These are phyloP conservation scores for Kodamaea neixiangensis DNA, from an alignment of 805 yeast genomes.

Conservation along the genomic window DNA sequence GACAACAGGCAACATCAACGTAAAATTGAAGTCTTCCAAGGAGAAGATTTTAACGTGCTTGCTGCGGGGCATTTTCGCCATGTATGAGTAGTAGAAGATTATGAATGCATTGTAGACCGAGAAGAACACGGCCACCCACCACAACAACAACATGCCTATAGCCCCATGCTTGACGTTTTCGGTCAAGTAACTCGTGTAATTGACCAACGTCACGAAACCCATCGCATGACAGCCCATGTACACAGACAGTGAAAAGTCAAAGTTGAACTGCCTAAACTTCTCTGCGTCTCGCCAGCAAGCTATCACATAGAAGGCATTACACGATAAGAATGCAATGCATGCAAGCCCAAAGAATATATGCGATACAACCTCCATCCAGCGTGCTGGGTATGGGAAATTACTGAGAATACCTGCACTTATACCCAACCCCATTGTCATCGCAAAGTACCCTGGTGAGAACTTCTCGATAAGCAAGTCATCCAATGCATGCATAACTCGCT, in stretches of 20 bases:
- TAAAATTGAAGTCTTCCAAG: conserved; percentile 48
- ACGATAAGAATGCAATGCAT: conserved; percentile 47
- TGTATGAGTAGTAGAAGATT: conserved; percentile 51
- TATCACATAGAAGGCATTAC: conserved; percentile 44
- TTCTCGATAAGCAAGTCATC: conserved; percentile 20
- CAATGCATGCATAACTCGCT: background rate
- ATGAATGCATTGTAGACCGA: conserved; percentile 64
- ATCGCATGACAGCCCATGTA: conserved; percentile 80
- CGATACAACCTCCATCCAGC: conserved; percentile 60
- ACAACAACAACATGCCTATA: conserved; percentile 57
- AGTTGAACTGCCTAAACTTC: conserved; percentile 14
- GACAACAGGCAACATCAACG: conserved; percentile 71
- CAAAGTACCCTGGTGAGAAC: conserved; percentile 60
- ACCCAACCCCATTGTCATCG: conserved; percentile 85
- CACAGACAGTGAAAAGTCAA: conserved; percentile 40
- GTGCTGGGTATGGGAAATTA: conserved; percentile 63
- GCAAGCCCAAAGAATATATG: conserved; percentile 65
- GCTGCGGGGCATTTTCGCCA: conserved; percentile 31
- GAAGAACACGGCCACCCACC: conserved; percentile 68
- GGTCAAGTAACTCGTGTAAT: conserved; percentile 51
- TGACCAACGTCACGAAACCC: conserved; percentile 72
- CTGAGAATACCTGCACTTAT: conserved; percentile 63
- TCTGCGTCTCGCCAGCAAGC: conserved; percentile 38
- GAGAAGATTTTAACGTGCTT: conserved; percentile 14
- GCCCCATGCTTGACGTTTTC: conserved; percentile 42